Evolutionary conservation across 2,329 filamentous ascomycete genomes (phyloP).

Genomic region (Xylariaceae sp.): DNA sequence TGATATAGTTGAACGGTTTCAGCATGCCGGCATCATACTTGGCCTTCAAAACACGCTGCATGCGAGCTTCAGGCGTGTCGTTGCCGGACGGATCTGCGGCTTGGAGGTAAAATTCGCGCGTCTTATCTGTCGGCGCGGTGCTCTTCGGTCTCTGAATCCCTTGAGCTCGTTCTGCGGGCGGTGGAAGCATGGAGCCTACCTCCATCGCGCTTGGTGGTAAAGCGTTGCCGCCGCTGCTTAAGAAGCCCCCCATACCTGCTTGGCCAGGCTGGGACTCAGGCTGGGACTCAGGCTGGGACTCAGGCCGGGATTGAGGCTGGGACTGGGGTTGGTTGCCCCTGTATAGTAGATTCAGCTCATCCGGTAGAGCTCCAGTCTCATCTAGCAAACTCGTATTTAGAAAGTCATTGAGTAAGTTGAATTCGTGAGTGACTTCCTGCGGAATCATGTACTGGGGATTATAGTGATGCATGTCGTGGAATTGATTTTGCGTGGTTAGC

Average conservation of each 20-base stretch:
- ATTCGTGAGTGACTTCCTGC: constrained; percentile 92
- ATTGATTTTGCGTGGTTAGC: constrained; percentile 73
- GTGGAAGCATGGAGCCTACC: constrained; percentile 43
- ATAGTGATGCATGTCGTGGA: constrained; percentile 90
- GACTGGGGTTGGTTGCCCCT: constrained; percentile 34
- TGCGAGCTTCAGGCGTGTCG: constrained; percentile 83
- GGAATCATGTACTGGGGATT: constrained; percentile 92
- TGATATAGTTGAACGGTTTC: constrained; percentile 97
- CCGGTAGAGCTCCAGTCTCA: constrained; percentile 65
- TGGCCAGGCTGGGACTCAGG: constrained; percentile 30
- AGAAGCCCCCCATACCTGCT: constrained; percentile 45
- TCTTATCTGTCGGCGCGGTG: constrained; percentile 59
- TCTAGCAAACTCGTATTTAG: constrained; percentile 87
- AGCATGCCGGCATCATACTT: constrained; percentile 95
- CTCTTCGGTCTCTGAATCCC: constrained; percentile 57
- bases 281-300: no score
- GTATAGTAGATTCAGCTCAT: constrained; percentile 51
- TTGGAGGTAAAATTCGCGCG: constrained; percentile 92
- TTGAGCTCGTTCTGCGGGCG: constrained; percentile 44
- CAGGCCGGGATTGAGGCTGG: constrained; percentile 17
- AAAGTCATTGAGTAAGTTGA: constrained; percentile 94
- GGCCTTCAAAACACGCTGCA: constrained; percentile 88
- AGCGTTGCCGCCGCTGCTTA: constrained; percentile 32
- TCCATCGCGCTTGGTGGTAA: constrained; percentile 35
- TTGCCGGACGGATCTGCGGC: constrained; percentile 88